A percentile compares a stretch with the other conserved stretches of the same genome.
These are phyloP conservation scores for Dendryphion nanum DNA, from an alignment of 2,329 filamentous ascomycete genomes.

Conservation along the genomic window DNA sequence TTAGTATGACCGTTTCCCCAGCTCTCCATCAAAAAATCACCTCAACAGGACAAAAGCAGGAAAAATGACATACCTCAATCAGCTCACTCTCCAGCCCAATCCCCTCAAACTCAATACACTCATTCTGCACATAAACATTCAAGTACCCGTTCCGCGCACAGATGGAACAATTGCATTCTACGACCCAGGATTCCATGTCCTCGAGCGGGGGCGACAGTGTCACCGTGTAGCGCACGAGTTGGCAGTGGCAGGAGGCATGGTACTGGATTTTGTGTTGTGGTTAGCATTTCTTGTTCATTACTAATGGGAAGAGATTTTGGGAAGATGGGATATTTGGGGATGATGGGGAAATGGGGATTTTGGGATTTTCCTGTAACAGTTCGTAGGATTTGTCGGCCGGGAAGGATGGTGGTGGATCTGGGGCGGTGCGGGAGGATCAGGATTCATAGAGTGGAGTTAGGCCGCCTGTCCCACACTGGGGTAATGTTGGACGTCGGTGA, in stretches of 20 bases:
- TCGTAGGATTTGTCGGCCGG: too few relatives aligned
- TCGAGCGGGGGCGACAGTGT: conserved; percentile 52
- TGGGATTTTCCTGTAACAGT: too few relatives aligned
- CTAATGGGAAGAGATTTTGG: too few relatives aligned
- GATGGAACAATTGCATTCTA: conserved; percentile 54
- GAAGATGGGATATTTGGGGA: too few relatives aligned
- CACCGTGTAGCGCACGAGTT: conserved; percentile 50
- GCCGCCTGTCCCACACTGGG: too few relatives aligned
- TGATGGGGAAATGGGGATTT: too few relatives aligned
- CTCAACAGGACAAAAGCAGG: too few relatives aligned
- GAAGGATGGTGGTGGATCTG: too few relatives aligned
- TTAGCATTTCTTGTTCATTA: too few relatives aligned
- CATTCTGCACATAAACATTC: conserved; percentile 41
- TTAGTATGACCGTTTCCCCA: not conserved
- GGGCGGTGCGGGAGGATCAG: too few relatives aligned
- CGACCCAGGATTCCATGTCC: conserved; percentile 42
- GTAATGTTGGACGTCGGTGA: too few relatives aligned
- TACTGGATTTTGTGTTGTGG: conserved; percentile 40
- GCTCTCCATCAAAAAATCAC: not conserved
- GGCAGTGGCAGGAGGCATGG: conserved; percentile 55
- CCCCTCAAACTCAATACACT: conserved; percentile 21
- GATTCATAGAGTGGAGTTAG: too few relatives aligned
- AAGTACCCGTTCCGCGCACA: conserved; percentile 53
- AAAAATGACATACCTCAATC: conserved; percentile 9
- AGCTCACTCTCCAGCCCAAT: conserved; percentile 12